Percentiles rank a stretch among this genome's conserved stretches.
Evolutionary conservation across 306 rosid species (phyloP).

Genomic region (Dicorynia guianensis): DNA sequence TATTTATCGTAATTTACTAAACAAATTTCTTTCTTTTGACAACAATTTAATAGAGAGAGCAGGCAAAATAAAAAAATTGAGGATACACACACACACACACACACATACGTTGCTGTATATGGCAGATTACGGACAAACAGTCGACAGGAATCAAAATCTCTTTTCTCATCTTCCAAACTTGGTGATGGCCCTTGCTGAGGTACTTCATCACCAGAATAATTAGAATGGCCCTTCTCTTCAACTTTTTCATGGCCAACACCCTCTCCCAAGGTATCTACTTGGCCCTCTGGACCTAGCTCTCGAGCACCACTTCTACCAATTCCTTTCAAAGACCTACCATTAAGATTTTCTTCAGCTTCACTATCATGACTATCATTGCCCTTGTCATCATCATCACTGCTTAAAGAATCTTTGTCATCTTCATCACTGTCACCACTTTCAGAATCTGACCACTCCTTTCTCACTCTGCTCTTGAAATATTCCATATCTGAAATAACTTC

Average conservation of each 20-base stretch:
- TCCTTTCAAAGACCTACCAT: conserved; percentile 36
- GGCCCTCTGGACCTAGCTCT: conserved; percentile 39
- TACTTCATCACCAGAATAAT: conserved; percentile 33
- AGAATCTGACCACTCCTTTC: conserved; percentile 83
- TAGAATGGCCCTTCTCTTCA: conserved; percentile 31
- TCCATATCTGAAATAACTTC: conserved; percentile 73
- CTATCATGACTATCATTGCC: conserved; percentile 27
- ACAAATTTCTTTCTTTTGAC: conserved; percentile 1
- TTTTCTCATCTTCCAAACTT: conserved; percentile 54
- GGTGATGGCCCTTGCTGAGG: conserved; percentile 39
- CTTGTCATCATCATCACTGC: conserved; percentile 48
- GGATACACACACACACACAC: neutral
- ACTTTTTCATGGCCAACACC: conserved; percentile 38
- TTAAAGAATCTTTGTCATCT: conserved; percentile 47
- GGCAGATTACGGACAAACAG: conserved; percentile 94
- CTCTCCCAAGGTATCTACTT: conserved; percentile 30
- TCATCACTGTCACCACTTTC: conserved; percentile 61
- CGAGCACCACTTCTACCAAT: conserved; percentile 39
- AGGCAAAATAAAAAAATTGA: conserved; percentile 11
- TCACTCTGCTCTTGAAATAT: conserved; percentile 85
- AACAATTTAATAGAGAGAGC: conserved; percentile 19
- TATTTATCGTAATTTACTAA: conserved; percentile 27
- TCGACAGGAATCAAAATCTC: conserved; percentile 63
- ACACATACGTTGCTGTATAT: conserved; percentile 66
- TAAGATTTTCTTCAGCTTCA: conserved; percentile 34